Evolutionary conservation across 2,329 filamentous ascomycete genomes (phyloP).

Genomic region (Leptosphaerulina australis): DNA sequence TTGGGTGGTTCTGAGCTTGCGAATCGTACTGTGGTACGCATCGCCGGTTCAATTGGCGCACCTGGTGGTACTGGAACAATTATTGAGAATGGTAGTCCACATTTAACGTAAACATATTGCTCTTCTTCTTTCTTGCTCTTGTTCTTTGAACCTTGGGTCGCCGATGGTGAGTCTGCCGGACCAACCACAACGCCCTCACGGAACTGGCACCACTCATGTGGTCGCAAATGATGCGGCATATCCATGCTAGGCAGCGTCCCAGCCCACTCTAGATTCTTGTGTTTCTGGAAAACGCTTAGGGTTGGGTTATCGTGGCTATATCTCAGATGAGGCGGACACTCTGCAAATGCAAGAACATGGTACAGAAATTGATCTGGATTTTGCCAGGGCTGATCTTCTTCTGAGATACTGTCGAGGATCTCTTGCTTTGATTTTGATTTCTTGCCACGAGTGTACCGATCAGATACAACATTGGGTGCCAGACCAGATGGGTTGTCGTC

Average conservation of each 20-base stretch:
- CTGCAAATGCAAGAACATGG: constrained; percentile 80
- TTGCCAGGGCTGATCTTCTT: constrained; percentile 61
- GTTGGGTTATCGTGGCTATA: constrained; percentile 50
- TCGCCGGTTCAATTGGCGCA: constrained; percentile 66
- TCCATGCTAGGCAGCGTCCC: constrained; percentile 78
- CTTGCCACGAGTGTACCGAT: constrained; percentile 29
- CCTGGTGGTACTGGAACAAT: constrained; percentile 58
- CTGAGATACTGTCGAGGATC: constrained; percentile 40
- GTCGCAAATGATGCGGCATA: constrained; percentile 81
- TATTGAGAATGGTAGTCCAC: constrained; percentile 56
- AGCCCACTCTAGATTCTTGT: constrained; percentile 76
- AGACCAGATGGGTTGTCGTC: constrained; percentile 65
- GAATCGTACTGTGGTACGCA: constrained; percentile 75
- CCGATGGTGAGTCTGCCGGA: constrained; percentile 18
- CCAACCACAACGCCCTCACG: constrained; percentile 74
- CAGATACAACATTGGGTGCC: constrained; percentile 28
- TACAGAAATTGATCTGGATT: constrained; percentile 81
- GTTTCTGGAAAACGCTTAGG: constrained; percentile 74
- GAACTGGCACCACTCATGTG: constrained; percentile 78
- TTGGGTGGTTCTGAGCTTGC: constrained; percentile 51
- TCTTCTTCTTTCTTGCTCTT: constrained; percentile 49
- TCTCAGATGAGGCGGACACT: constrained; percentile 78
- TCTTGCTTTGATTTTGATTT: constrained; percentile 49
- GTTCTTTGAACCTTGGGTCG: constrained; percentile 37
- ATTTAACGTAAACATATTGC: constrained; percentile 54